phyloP scores from a whole-genome alignment of 1,139 yeast species.

The Komagataea norvegica region DNA sequence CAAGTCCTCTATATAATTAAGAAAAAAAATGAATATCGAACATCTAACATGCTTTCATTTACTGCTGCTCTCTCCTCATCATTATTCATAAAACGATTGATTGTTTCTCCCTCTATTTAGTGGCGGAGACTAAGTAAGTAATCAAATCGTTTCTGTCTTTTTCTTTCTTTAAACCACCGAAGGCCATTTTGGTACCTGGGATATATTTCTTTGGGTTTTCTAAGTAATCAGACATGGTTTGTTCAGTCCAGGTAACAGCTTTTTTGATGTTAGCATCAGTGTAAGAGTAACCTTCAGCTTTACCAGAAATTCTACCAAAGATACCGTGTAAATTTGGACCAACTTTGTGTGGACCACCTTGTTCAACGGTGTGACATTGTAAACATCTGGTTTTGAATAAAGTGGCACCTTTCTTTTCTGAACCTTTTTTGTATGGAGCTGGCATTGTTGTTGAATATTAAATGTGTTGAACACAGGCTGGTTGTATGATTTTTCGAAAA shows the following conservation, averaged over 20 bases:
- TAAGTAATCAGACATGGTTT: conserved; percentile 89
- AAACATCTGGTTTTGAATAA: conserved; percentile 98
- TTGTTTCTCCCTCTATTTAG: conserved; percentile 43
- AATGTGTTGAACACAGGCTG: conserved; percentile 1
- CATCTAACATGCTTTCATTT: background rate
- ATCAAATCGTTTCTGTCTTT: conserved; percentile 98
- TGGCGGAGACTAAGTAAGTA: conserved; percentile 80
- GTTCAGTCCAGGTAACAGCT: conserved; percentile 84
- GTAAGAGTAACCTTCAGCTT: conserved; percentile 89
- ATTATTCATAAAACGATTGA: conserved; percentile 3
- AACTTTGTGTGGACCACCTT: conserved; percentile 97
- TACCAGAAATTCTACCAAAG: conserved; percentile 88
- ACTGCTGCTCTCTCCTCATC: conserved; percentile 1
- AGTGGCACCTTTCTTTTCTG: conserved; percentile 96
- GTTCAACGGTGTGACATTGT: conserved; percentile 97
- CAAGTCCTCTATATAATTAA: conserved; percentile 5
- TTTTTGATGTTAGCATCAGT: conserved; percentile 98
- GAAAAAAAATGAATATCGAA: conserved; percentile 2
- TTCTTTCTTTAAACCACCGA: conserved; percentile 98
- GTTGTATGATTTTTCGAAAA: background rate
- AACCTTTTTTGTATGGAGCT: conserved; percentile 46
- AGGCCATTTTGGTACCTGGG: conserved; percentile 99
- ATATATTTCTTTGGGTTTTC: conserved; percentile 99
- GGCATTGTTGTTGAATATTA: conserved; percentile 21
- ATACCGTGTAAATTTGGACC: conserved; percentile 98